Evolutionary conservation across 2,329 filamentous ascomycete species (phyloP).

Genomic region (Anthostomella pinea): DNA sequence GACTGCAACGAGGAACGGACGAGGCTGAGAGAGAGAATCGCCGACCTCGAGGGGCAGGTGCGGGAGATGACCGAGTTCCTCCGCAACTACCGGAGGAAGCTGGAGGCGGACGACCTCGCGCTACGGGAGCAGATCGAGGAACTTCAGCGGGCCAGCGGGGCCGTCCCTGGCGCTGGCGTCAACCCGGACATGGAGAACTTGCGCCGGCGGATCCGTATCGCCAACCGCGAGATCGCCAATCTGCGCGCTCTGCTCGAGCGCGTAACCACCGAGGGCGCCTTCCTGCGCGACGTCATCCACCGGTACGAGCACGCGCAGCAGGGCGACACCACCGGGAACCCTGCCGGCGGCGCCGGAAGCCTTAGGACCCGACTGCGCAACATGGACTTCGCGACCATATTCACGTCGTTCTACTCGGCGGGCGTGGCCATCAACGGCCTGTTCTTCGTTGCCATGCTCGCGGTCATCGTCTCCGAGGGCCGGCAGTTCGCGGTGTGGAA

Average conservation of each 20-base stretch:
- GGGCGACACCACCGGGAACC: no score
- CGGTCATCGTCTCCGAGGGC: slow-evolving; percentile 13
- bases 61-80: no score
- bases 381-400: no score
- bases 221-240: background rate
- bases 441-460: slow-evolving; percentile 8
- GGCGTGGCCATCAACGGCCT: slow-evolving; percentile 1
- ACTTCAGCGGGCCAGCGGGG: background rate
- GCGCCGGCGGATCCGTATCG: background rate
- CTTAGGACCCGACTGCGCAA: no score
- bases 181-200: background rate
- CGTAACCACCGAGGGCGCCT: background rate
- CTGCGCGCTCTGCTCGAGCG: background rate
- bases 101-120: no score
- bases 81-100: no score
- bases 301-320: background rate
- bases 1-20: no score
- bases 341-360: no score
- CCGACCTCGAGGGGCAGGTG: no score
- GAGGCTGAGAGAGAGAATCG: no score
- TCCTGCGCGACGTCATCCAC: background rate
- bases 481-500: slow-evolving; percentile 14
- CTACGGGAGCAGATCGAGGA: background rate
- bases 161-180: background rate
- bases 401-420: background rate